Base-by-base conservation (phyloP, 2,329 filamentous ascomycete genomes). In the Aspergillus versicolor region DNA sequence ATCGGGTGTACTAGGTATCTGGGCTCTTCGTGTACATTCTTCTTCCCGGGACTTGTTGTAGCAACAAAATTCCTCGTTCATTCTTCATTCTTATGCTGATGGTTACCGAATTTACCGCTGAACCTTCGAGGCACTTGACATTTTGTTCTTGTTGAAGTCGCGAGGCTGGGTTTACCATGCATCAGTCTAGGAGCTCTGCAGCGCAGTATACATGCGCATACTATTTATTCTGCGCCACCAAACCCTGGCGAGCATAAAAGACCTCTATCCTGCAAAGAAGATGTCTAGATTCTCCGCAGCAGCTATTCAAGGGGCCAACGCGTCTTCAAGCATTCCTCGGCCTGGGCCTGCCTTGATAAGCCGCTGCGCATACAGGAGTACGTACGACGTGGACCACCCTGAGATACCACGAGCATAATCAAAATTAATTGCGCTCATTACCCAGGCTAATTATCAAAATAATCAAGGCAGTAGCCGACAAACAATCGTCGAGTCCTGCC, bases 31-130 rank as follows among this genome's bases (percentile, higher is more conserved):
- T 24, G 21, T 27, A n/a, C 43, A 40, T 43, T 48, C 38, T 17
- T 43, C 22, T 46, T 49, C 17, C 42, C 32, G 52, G 32, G 15
- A 30, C n/a, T 21, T 48, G 19, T 44, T 56, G 27, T 58, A 52
- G 58, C 58, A 60, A 60, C 58, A 19, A 17, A 19, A 60, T 60
- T 60, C 55, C 46, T 30, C 17, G n/a, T n/a, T 9, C 52, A 51
- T 50, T 50, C 30, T 48, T 44, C 45, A 42, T 30, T 41, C 11
- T n/a, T 34, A 17, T 38, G 21, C 15, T 37, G 34, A 37, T 37
- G 4, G 12, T n/a, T 37, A 37, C 34, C 34, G 15, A 37, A 4
- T 2, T n/a, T 15, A 2, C 34, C 13, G 34, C 5, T 37, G 13
- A n/a, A 15, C 15, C 13, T 37, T n/a, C 34, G 15, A 37, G 34